These are phyloP conservation scores for Populus hybrid DNA, from an alignment of 441 rosid species.

Conservation along the genomic window DNA sequence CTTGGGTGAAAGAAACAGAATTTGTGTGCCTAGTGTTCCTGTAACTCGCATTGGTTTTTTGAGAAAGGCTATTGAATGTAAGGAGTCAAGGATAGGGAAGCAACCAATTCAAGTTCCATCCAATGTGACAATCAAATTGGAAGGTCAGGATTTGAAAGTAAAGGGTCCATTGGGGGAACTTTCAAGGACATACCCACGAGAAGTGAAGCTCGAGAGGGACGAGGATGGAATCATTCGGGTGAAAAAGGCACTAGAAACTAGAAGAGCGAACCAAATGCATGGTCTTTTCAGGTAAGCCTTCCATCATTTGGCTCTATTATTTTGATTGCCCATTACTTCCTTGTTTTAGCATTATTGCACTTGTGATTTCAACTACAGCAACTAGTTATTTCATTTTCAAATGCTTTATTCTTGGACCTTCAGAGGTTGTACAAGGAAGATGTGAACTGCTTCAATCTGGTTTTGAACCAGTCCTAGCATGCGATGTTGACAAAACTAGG, in stretches of 20 bases:
- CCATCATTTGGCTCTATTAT: background rate
- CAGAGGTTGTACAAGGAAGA: background rate
- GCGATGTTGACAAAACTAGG: background rate
- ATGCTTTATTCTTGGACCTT: background rate
- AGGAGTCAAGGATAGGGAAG: constrained; percentile 94
- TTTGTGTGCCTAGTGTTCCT: constrained; percentile 35
- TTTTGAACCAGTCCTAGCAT: background rate
- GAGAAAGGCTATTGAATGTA: constrained; percentile 60
- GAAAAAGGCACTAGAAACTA: constrained; percentile 63
- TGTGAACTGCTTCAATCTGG: background rate
- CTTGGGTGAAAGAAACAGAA: constrained; percentile 55
- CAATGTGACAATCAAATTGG: constrained; percentile 66
- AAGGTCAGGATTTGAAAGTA: constrained; percentile 65
- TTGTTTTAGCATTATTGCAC: background rate
- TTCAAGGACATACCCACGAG: constrained; percentile 66
- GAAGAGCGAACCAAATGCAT: constrained; percentile 97
- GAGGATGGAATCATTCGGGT: constrained; percentile 64
- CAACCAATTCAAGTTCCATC: constrained; percentile 74
- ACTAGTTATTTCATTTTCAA: background rate
- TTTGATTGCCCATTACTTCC: background rate
- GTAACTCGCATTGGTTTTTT: constrained; percentile 34
- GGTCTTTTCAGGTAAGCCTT: constrained; percentile 85
- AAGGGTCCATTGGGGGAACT: constrained; percentile 95
- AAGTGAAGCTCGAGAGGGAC: constrained; percentile 60
- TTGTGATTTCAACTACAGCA: background rate